Evolutionary conservation across 1,284 basidiomycete genomes (phyloP).

Genomic region (Ganoderma meredithae): DNA sequence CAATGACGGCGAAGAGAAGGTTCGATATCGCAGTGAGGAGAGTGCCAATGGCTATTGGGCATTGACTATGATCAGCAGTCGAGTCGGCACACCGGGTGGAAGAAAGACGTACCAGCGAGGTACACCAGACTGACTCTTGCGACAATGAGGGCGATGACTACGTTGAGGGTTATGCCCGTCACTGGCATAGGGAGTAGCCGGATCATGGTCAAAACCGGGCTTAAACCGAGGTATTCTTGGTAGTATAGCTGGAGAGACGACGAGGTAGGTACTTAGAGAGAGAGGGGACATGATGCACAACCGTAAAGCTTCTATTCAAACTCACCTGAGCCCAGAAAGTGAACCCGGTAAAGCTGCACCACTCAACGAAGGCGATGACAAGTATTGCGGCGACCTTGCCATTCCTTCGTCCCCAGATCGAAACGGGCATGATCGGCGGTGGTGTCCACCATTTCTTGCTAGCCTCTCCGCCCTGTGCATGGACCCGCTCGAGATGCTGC

Average conservation of each 20-base stretch:
- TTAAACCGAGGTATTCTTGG: conserved; percentile 63
- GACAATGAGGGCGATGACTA: conserved; percentile 70
- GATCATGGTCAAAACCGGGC: conserved; percentile 75
- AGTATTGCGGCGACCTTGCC: conserved; percentile 73
- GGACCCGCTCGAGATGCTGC: conserved; percentile 57
- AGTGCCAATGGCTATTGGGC: conserved; percentile 58
- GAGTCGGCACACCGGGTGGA: not conserved
- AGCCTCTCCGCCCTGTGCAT: conserved; percentile 38
- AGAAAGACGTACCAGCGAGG: conserved; percentile 57
- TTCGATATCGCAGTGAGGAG: conserved; percentile 70
- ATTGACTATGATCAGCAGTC: not conserved
- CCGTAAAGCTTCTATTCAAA: not conserved
- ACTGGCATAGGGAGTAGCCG: conserved; percentile 82
- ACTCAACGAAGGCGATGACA: conserved; percentile 73
- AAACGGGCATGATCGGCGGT: conserved; percentile 76
- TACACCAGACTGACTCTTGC: conserved; percentile 61
- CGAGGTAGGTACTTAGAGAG: not conserved
- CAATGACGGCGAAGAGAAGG: conserved; percentile 78
- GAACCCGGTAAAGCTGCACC: conserved; percentile 69
- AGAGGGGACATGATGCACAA: not conserved
- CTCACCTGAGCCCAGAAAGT: conserved; percentile 62
- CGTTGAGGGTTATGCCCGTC: conserved; percentile 74
- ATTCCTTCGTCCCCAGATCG: conserved; percentile 71
- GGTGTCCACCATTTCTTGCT: conserved; percentile 47
- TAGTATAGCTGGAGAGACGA: conserved; percentile 61